Conservation (phyloP, 1,284 basidiomycete species). For the Fomitopsis schrenkii region DNA sequence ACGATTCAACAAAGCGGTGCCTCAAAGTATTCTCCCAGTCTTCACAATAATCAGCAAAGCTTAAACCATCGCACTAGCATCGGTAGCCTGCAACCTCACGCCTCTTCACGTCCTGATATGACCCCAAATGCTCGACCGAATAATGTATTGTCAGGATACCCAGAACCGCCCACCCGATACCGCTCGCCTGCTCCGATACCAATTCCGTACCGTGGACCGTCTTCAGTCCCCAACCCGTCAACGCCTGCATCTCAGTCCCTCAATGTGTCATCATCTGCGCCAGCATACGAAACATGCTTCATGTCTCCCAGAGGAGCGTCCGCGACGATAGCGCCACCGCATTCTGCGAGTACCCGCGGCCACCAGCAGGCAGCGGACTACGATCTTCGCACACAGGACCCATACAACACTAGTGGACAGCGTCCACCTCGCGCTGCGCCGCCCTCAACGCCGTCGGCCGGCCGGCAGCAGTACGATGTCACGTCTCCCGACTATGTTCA, state of each 20-base stretch:
- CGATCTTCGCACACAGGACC: conserved; percentile 11
- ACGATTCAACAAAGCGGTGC: conserved; percentile 23
- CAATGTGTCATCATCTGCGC: not conserved
- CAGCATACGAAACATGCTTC: conserved; percentile 7
- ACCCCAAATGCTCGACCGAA: conserved; percentile 15
- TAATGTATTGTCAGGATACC: conserved; percentile 26
- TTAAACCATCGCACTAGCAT: conserved; percentile 20
- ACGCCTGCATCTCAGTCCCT: conserved; percentile 4
- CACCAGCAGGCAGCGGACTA: conserved; percentile 13
- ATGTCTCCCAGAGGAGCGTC: conserved; percentile 3
- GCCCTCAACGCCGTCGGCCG: conserved; percentile 21
- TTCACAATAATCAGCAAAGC: conserved; percentile 16
- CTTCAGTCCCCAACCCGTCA: conserved; percentile 14
- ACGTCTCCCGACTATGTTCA: conserved; percentile 15
- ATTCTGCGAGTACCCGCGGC: not conserved
- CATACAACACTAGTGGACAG: conserved; percentile 10
- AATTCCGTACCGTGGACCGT: conserved; percentile 14
- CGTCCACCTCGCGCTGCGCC: conserved; percentile 24
- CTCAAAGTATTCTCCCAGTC: conserved; percentile 20
- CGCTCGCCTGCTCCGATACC: conserved; percentile 24
- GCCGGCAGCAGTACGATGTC: conserved; percentile 11
- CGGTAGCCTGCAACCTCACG: conserved; percentile 17
- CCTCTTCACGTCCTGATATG: conserved; percentile 26
- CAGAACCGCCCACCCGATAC: conserved; percentile 25
- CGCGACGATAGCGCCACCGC: conserved; percentile 1